Evolutionary conservation across 352 stramenopile genomes (phyloP).

Genomic region (Phytophthora ramorum): DNA sequence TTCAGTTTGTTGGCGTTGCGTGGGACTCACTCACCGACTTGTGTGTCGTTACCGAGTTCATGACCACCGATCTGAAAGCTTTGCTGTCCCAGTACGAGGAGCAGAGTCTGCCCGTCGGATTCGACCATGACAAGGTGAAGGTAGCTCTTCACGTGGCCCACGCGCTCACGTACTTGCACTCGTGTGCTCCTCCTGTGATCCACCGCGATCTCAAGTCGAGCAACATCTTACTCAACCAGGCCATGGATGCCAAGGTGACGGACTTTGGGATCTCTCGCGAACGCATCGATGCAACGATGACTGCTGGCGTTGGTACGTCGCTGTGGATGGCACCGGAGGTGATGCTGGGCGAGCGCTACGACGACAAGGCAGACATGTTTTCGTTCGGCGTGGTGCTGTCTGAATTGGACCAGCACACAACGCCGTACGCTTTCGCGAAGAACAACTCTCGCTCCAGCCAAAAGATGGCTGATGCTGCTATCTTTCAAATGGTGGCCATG

Average conservation of each 20-base stretch:
- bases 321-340: constrained; percentile 55
- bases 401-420: constrained; percentile 33
- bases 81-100: constrained; percentile 40
- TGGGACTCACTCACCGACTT: constrained; percentile 49
- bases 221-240: constrained; percentile 44
- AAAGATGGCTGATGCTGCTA: constrained; percentile 29
- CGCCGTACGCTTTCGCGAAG: constrained; percentile 26
- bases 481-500: constrained; percentile 49
- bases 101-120: constrained; percentile 17
- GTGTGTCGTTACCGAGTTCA: constrained; percentile 53
- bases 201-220: constrained; percentile 54
- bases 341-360: constrained; percentile 39
- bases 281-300: constrained; percentile 44
- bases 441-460: constrained; percentile 4
- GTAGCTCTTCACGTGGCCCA: constrained; percentile 37
- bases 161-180: constrained; percentile 47
- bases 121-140: constrained; percentile 37
- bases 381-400: constrained; percentile 50
- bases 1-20: constrained; percentile 51
- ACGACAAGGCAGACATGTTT: constrained; percentile 49
- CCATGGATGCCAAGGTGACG: constrained; percentile 41
- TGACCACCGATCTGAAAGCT: constrained; percentile 43
- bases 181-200: constrained; percentile 40
- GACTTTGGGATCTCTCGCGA: constrained; percentile 48
- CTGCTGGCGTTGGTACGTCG: constrained; percentile 42